These are phyloP conservation scores for Phytophthora ohioensis DNA, from an alignment of 352 stramenopile genomes.

Conservation along the genomic window DNA sequence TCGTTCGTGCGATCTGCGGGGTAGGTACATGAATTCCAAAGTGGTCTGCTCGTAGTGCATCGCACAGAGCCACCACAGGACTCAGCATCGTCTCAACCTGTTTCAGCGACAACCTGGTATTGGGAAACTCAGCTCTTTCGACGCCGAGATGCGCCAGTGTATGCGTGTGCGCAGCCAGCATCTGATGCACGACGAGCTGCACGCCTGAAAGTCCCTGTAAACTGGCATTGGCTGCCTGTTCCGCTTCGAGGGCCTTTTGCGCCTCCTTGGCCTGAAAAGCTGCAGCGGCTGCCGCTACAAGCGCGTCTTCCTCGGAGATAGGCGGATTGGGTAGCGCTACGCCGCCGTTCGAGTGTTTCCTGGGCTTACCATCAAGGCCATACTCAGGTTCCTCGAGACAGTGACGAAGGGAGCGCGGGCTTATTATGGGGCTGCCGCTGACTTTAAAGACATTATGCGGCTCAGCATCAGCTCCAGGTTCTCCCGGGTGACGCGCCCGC, in stretches of 20 bases:
- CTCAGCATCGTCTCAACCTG: conserved; percentile 73
- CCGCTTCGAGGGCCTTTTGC: conserved; percentile 48
- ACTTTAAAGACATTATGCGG: conserved; percentile 64
- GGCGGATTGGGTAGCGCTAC: conserved; percentile 27
- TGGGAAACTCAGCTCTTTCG: conserved; percentile 64
- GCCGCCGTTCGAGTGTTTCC: conserved; percentile 40
- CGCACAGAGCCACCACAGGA: conserved; percentile 66
- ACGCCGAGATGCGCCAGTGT: conserved; percentile 61
- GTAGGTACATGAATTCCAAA: conserved; percentile 81
- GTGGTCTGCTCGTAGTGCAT: conserved; percentile 63
- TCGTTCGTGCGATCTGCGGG: conserved; percentile 68
- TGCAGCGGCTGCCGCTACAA: conserved; percentile 35
- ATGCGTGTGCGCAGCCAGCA: conserved; percentile 72
- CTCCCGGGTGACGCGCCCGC: conserved; percentile 32
- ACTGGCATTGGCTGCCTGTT: conserved; percentile 46
- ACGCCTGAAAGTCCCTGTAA: conserved; percentile 68
- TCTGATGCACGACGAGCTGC: conserved; percentile 74
- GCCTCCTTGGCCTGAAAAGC: conserved; percentile 48
- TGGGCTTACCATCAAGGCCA: conserved; percentile 52
- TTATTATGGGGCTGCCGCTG: conserved; percentile 72
- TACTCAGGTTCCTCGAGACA: conserved; percentile 67
- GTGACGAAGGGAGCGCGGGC: conserved; percentile 72
- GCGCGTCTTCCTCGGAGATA: conserved; percentile 31
- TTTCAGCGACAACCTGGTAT: conserved; percentile 77
- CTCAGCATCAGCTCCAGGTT: conserved; percentile 38